Base-by-base conservation (phyloP, 208 protist genomes). In the Acanthamoeba castellanii region DNA sequence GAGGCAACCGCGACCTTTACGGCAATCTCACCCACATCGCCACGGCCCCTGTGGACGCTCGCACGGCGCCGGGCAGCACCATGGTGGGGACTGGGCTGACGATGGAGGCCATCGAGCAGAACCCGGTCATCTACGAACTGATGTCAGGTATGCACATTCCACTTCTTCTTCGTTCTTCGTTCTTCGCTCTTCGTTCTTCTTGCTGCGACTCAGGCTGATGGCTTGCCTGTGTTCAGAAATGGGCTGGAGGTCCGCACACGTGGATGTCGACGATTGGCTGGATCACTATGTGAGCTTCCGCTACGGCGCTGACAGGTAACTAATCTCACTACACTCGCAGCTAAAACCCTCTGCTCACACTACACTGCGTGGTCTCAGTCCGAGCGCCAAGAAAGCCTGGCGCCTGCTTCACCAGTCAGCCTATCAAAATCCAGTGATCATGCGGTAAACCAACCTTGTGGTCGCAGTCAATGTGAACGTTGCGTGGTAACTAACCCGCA, bases 81-180 rank as follows among this genome's bases (percentile, higher is more conserved):
- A 97, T 98, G 93, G 55, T 85, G n/a, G 96, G 97, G 22, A 93
- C 96, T 27, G 97, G 97, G 1, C 27, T 98, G 25, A 97, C 97
- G 20, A 90, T 95, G 55, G 97, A 98, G 76, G 97, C 84, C 47
- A 97, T 98, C 59, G 95, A 97, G 59, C 95, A 98, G 74, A 98
- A 97, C 61, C 94, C 92, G 13, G 61, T 96, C 42, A 72, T 97
- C 45, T 97, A 98, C 66, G 96, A 98, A 50, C 61, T 97, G 22
- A 96, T 98, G 95, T 37, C 72, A 52, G 4, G 47, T 52, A 11
- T 52, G 47, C 47, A 57, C 7, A 20, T 57, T 57, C 11, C 52
- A 7, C 16, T 16, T 20, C 16, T 57, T 20, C 16, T 57, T 57
- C 7, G 7, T 57, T 57, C 7, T 20, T 20, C 7, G 16, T 57